Conservation (phyloP, 768 basidiomycete genomes). For the Floccularia luteovirens region DNA sequence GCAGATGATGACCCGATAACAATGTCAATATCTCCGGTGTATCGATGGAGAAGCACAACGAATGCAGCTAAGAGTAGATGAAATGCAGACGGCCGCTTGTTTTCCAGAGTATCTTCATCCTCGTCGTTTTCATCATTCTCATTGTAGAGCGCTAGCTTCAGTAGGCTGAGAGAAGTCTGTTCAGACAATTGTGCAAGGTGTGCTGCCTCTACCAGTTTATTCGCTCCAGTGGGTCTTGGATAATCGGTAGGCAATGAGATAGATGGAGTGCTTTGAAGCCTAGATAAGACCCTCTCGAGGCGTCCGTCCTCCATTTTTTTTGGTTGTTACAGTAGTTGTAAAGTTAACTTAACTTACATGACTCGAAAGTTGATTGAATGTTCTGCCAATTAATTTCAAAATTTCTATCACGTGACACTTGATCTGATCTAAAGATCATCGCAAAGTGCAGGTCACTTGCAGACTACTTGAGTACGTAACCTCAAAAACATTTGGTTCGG, state of each 20-base stretch:
- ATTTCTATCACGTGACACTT: no score
- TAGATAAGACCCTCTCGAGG: slow-evolving; percentile 48
- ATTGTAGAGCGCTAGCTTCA: slow-evolving; percentile 73
- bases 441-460: no score
- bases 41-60: slow-evolving; percentile 83
- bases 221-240: slow-evolving; percentile 67
- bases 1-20: slow-evolving; percentile 84
- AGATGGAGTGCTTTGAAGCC: slow-evolving; percentile 78
- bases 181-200: slow-evolving; percentile 66
- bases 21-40: slow-evolving; percentile 92
- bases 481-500: no score
- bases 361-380: no score
- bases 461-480: no score
- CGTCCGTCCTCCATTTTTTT: slow-evolving; percentile 32
- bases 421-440: no score
- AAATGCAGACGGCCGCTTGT: slow-evolving; percentile 66
- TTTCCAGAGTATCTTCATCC: slow-evolving; percentile 22
- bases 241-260: slow-evolving; percentile 96
- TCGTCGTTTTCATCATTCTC: slow-evolving; percentile 49
- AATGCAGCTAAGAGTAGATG: slow-evolving; percentile 92
- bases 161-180: slow-evolving; percentile 67
- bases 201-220: slow-evolving; percentile 80
- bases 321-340: no score
- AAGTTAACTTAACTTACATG: no score
- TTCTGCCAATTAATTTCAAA: no score